Percentiles rank a stretch among this genome's conserved stretches.
Conservation (phyloP, 164 flowering plant genomes). For the Warburgia ugandensis region DNA sequence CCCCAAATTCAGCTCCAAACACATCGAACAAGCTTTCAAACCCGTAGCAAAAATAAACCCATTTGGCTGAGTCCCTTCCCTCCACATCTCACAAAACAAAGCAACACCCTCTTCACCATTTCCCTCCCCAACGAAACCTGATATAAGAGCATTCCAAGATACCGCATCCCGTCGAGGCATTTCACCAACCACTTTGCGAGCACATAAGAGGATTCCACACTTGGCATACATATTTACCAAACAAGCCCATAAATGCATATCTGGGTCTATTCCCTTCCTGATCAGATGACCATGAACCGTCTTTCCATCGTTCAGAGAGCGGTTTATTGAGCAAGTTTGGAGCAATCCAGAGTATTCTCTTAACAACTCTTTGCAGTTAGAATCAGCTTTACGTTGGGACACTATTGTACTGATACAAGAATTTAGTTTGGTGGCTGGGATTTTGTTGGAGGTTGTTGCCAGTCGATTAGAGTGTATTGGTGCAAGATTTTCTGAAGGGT, state of each 20-base stretch:
- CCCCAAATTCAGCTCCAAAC: conserved; percentile 29
- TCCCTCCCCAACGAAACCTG: conserved; percentile 36
- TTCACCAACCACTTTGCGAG: conserved; percentile 19
- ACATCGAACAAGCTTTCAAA: conserved; percentile 45
- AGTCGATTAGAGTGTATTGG: neutral
- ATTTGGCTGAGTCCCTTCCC: conserved; percentile 35
- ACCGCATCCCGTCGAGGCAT: conserved; percentile 43
- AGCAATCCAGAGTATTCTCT: conserved; percentile 26
- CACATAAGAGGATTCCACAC: conserved; percentile 19
- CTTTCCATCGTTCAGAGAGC: conserved; percentile 21
- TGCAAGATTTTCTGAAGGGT: neutral
- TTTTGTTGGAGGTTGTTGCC: neutral
- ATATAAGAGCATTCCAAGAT: conserved; percentile 38
- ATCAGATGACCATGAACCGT: conserved; percentile 36
- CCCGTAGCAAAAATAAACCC: conserved; percentile 35
- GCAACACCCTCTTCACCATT: conserved; percentile 21
- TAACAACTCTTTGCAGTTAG: conserved; percentile 1
- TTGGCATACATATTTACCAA: conserved; percentile 41
- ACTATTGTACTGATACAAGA: neutral
- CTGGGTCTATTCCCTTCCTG: conserved; percentile 26
- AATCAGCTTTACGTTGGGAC: neutral
- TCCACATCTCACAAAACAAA: conserved; percentile 33
- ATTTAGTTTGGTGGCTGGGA: neutral
- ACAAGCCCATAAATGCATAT: conserved; percentile 42
- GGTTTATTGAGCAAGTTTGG: conserved; percentile 17